A percentile compares a stretch with the other conserved stretches of the same genome.
Conservation (phyloP, 2,329 filamentous ascomycete genomes). For the Fusarium sp. region DNA sequence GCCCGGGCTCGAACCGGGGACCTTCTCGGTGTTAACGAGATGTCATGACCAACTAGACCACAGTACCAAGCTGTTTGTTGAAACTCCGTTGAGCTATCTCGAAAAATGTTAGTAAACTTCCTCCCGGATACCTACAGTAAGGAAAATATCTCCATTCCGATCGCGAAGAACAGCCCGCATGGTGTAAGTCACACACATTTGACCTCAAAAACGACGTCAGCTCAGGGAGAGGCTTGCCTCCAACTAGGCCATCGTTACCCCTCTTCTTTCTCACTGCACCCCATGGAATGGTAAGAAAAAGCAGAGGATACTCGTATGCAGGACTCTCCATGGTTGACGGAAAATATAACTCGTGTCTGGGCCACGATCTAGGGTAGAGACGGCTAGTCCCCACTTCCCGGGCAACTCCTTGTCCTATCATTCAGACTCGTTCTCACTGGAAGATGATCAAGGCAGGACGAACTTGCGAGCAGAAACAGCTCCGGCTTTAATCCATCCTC, state of each 20-base stretch:
- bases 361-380: not conserved
- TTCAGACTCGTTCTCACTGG: too few relatives aligned
- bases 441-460: not conserved
- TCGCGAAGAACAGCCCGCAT: too few relatives aligned
- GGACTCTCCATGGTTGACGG: not conserved
- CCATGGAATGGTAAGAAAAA: not conserved
- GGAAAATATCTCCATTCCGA: fast-evolving
- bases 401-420: too few relatives aligned
- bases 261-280: not conserved
- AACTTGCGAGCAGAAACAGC: not conserved
- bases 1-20: not conserved
- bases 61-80: not conserved
- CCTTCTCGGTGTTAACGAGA: not conserved
- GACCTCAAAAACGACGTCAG: too few relatives aligned
- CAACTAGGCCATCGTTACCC: too few relatives aligned
- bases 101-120: too few relatives aligned
- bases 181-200: too few relatives aligned
- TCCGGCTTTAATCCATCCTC: not conserved
- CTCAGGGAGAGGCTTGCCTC: too few relatives aligned
- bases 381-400: not conserved
- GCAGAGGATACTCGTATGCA: not conserved
- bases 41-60: not conserved
- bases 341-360: not conserved
- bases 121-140: too few relatives aligned
- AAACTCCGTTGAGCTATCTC: too few relatives aligned